Percentiles rank a stretch among this genome's conserved stretches.
Evolutionary conservation across 1,139 yeast genomes (phyloP).

Genomic region (Arxiozyma slooffiae): DNA sequence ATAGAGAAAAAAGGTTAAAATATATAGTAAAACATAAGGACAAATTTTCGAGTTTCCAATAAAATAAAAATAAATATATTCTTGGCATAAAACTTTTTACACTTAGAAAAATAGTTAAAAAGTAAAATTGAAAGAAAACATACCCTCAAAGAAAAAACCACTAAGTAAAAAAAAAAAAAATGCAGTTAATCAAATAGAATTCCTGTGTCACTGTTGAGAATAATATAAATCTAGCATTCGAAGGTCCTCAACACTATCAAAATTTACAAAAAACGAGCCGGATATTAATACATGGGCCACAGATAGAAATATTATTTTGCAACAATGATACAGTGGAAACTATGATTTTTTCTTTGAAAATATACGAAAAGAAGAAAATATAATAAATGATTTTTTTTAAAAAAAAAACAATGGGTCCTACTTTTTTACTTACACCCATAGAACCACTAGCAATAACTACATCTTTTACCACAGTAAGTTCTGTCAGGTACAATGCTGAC

Average conservation of each 20-base stretch:
- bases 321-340: conserved; percentile 4
- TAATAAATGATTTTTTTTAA: too few species aligned
- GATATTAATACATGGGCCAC: not conserved
- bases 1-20: not conserved
- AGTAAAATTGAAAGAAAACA: conserved; percentile 25
- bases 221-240: conserved; percentile 20
- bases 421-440: not conserved
- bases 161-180: conserved; percentile 42
- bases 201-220: conserved; percentile 38
- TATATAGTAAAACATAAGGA: not conserved
- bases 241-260: conserved; percentile 25
- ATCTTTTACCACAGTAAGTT: not conserved
- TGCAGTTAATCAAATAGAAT: conserved; percentile 43
- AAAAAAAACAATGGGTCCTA: not conserved
- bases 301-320: not conserved
- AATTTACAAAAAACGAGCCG: not conserved
- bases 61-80: not conserved
- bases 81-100: conserved; percentile 15
- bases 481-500: not conserved
- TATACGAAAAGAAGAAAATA: not conserved
- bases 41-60: not conserved
- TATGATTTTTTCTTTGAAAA: not conserved
- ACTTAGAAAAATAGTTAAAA: conserved; percentile 27
- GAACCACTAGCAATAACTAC: not conserved
- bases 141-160: conserved; percentile 31